Conservation (phyloP, 2,329 filamentous ascomycete genomes). For the Ceratocystiopsis sp. region DNA sequence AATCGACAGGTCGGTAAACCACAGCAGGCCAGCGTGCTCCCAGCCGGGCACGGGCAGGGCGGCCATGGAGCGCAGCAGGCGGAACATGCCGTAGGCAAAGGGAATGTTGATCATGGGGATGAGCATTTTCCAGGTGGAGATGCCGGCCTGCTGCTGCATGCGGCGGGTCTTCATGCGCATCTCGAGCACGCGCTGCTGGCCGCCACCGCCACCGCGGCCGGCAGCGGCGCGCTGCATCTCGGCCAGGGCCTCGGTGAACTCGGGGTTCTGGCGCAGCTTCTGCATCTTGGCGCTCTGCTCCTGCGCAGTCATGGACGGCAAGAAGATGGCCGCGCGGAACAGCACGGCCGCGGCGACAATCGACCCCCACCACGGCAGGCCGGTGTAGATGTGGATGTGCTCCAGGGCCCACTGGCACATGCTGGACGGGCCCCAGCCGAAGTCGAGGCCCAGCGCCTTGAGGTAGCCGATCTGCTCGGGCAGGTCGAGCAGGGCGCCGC, state of each 20-base stretch:
- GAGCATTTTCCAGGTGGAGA: conserved; percentile 32
- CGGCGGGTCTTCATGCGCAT: conserved; percentile 26
- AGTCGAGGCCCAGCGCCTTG: conserved; percentile 68
- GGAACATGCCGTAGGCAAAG: conserved; percentile 67
- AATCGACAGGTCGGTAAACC: conserved; percentile 63
- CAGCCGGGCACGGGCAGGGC: conserved; percentile 66
- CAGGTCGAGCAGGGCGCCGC: conserved; percentile 35
- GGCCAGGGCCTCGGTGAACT: conserved; percentile 31
- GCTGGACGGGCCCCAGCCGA: conserved; percentile 63
- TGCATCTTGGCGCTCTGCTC: conserved; percentile 46
- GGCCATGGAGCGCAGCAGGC: conserved; percentile 57
- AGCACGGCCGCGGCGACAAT: conserved; percentile 49
- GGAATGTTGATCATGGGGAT: conserved; percentile 43
- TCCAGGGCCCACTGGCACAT: conserved; percentile 63
- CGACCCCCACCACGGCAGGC: conserved; percentile 68
- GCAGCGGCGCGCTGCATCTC: conserved; percentile 20
- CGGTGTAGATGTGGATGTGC: conserved; percentile 59
- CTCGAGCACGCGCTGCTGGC: conserved; percentile 29
- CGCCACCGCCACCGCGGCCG: conserved; percentile 17
- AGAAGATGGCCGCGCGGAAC: conserved; percentile 48
- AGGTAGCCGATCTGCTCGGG: conserved; percentile 71
- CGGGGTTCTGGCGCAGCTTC: conserved; percentile 22
- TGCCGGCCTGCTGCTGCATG: conserved; percentile 37
- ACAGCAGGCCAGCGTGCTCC: conserved; percentile 51
- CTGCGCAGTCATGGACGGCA: conserved; percentile 43